A percentile compares a stretch with the other conserved stretches of the same genome.
phyloP scores from a whole-genome alignment of 1,284 basidiomycete genomes.

The Cryptococcus sp. region DNA sequence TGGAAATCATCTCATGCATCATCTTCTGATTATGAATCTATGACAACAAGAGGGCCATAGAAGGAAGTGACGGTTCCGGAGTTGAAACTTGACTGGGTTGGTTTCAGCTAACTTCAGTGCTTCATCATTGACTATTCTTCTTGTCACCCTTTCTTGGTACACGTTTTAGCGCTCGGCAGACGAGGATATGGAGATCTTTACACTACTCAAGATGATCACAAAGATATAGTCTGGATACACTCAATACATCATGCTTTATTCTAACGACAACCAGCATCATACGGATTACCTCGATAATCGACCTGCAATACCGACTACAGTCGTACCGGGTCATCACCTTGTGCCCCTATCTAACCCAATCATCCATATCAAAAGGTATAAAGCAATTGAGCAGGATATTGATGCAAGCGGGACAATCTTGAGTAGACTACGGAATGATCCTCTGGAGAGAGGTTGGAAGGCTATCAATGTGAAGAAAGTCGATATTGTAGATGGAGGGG shows the following conservation, averaged over 20 bases:
- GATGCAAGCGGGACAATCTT: neutral
- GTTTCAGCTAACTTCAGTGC: neutral
- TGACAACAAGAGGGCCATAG: too few relatives aligned
- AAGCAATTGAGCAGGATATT: neutral
- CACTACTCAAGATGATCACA: neutral
- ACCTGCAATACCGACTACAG: neutral
- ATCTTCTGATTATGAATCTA: too few relatives aligned
- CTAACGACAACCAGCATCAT: neutral
- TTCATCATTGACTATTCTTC: neutral
- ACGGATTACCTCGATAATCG: neutral
- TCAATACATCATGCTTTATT: neutral
- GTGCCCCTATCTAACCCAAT: neutral
- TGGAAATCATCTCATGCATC: too few relatives aligned
- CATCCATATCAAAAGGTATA: neutral
- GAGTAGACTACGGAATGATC: neutral
- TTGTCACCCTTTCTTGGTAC: neutral
- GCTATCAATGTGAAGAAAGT: neutral
- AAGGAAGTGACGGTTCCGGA: too few relatives aligned
- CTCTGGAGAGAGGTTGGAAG: neutral
- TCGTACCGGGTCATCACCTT: neutral
- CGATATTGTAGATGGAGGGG: neutral
- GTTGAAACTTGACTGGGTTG: too few relatives aligned
- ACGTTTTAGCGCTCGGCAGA: neutral
- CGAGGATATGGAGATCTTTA: neutral
- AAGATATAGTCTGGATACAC: neutral